phyloP scores from a whole-genome alignment of 2,329 filamentous ascomycete genomes.

The Paracoccidioides lutzii region DNA sequence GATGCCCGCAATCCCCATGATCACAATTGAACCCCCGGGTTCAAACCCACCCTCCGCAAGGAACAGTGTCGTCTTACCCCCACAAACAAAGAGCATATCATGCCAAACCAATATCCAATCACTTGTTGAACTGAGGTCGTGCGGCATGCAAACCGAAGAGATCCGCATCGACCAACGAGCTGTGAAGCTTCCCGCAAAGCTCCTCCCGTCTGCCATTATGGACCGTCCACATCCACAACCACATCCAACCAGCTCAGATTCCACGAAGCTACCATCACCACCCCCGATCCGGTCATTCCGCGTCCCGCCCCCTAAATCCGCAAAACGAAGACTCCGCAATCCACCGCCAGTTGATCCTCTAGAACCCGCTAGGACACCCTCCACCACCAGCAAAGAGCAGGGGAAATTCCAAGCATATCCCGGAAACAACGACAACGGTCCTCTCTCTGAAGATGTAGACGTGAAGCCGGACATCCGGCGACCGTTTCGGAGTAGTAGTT shows the following conservation, averaged over 20 bases:
- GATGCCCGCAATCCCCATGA: constrained; percentile 56
- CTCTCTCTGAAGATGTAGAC: constrained; percentile 39
- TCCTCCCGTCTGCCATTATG: constrained; percentile 66
- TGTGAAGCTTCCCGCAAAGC: constrained; percentile 59
- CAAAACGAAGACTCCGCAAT: constrained; percentile 17
- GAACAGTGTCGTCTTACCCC: constrained; percentile 62
- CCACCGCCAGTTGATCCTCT: constrained; percentile 31
- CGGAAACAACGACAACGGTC: constrained; percentile 69
- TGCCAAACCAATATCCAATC: constrained; percentile 58
- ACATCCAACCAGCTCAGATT: constrained; percentile 26
- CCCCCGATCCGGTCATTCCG: constrained; percentile 23
- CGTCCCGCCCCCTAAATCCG: constrained; percentile 23
- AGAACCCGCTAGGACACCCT: constrained; percentile 17
- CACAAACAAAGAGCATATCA: constrained; percentile 65
- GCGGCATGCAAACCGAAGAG: constrained; percentile 73
- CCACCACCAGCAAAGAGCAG: constrained; percentile 12
- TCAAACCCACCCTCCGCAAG: constrained; percentile 71
- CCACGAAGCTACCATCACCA: constrained; percentile 13
- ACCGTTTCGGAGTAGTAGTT: constrained; percentile 63
- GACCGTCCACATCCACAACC: constrained; percentile 19
- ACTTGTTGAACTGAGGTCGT: constrained; percentile 37
- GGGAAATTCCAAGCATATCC: constrained; percentile 55
- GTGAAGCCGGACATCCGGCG: constrained; percentile 47
- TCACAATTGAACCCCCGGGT: constrained; percentile 78
- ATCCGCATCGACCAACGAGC: constrained; percentile 72